Percentiles rank a stretch among this genome's conserved stretches.
Evolutionary conservation across 768 basidiomycete species (phyloP).

Genomic region (Boletus rubroflammeus): DNA sequence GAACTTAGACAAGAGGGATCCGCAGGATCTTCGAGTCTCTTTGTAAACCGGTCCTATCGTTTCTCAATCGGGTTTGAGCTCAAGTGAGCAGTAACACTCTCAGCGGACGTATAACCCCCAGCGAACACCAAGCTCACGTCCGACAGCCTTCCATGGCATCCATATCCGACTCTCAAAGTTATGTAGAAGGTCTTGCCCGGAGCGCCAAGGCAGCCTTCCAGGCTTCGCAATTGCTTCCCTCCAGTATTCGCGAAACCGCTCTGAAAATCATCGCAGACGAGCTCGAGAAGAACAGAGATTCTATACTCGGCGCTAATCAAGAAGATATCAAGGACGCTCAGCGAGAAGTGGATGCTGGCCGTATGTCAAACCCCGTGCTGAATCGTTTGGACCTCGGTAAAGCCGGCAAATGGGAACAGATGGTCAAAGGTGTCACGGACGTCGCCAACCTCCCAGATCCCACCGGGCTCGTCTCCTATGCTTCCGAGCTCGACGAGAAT

Average conservation of each 20-base stretch:
- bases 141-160: constrained; percentile 7
- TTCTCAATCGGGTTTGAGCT: too few species aligned
- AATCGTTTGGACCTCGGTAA: constrained; percentile 77
- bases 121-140: too few species aligned
- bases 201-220: constrained; percentile 84
- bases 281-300: constrained; percentile 59
- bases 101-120: too few species aligned
- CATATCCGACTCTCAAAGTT: constrained; percentile 10
- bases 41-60: too few species aligned
- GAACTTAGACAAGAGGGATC: too few species aligned
- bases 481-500: constrained; percentile 81
- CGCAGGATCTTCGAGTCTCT: too few species aligned
- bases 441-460: constrained; percentile 86
- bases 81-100: too few species aligned
- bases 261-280: constrained; percentile 65
- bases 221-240: constrained; percentile 73
- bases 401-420: constrained; percentile 89
- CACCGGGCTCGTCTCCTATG: constrained; percentile 82
- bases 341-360: constrained; percentile 74
- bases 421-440: constrained; percentile 87
- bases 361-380: constrained; percentile 79
- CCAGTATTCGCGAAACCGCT: constrained; percentile 66
- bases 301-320: constrained; percentile 76
- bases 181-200: constrained; percentile 63
- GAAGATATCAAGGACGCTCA: constrained; percentile 81